These are phyloP conservation scores for Durio zibethinus DNA, from an alignment of 345 rosid genomes.

Conservation along the genomic window DNA sequence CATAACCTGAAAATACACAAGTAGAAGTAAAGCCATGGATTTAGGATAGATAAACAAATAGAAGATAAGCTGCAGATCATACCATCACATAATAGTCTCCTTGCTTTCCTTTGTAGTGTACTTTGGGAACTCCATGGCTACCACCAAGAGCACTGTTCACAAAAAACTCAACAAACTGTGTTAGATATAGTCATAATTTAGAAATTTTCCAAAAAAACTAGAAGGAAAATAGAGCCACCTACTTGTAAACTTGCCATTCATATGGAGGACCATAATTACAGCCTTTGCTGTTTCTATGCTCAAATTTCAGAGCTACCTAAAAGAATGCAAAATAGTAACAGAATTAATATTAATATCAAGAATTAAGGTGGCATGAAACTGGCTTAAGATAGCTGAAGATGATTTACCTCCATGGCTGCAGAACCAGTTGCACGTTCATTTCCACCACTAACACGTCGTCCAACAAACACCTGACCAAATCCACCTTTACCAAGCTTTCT, in stretches of 20 bases:
- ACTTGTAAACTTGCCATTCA: conserved; percentile 99
- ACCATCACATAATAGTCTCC: conserved; percentile 99
- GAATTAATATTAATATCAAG: neutral
- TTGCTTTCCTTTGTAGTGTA: conserved; percentile 89
- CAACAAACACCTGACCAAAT: conserved; percentile 98
- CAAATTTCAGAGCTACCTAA: conserved; percentile 97
- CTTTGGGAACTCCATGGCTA: conserved; percentile 91
- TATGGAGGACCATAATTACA: conserved; percentile 97
- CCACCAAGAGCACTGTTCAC: conserved; percentile 85
- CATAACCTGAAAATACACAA: conserved; percentile 63
- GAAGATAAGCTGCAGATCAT: conserved; percentile 16
- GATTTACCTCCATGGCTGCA: conserved; percentile 71
- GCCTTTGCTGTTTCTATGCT: conserved; percentile 94
- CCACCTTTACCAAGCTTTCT: conserved; percentile 97
- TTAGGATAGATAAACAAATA: conserved; percentile 13
- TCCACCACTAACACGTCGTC: conserved; percentile 73
- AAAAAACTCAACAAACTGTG: neutral
- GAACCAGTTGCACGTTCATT: conserved; percentile 70
- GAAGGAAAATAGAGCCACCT: conserved; percentile 19
- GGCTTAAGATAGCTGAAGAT: neutral
- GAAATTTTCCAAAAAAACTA: conserved; percentile 1
- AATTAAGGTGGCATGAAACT: neutral
- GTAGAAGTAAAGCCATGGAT: conserved; percentile 18
- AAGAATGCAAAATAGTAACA: conserved; percentile 11
- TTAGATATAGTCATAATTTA: neutral